phyloP scores from a whole-genome alignment of 129 eudicot species.

The Flaveria brownii region DNA sequence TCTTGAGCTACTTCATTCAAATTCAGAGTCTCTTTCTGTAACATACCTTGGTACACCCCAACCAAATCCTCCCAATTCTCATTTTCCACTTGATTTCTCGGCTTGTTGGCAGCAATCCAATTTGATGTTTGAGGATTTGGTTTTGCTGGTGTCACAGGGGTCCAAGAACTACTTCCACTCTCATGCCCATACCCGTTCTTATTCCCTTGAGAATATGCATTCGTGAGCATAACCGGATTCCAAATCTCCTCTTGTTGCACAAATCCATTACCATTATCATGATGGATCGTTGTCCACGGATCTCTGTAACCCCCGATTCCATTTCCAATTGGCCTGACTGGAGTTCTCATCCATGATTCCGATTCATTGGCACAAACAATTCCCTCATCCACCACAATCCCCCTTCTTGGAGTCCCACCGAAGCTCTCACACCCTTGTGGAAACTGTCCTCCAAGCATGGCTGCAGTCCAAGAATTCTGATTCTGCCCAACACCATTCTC shows the following conservation, averaged over 20 bases:
- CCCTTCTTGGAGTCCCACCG: conserved; percentile 11
- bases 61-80: conserved; percentile 56
- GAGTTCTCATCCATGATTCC: conserved; percentile 23
- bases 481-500: conserved; percentile 12
- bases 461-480: conserved; percentile 15
- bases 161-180: conserved; percentile 43
- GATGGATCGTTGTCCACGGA: conserved; percentile 7
- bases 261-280: conserved; percentile 20
- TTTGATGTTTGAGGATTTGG: conserved; percentile 34
- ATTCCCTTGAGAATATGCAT: conserved; percentile 11
- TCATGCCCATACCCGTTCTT: conserved; percentile 4
- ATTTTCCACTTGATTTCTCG: conserved; percentile 30
- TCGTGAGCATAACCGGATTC: conserved; percentile 20
- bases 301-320: conserved; percentile 2
- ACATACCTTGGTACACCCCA: conserved; percentile 47
- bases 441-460: conserved; percentile 19
- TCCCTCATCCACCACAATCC: conserved; percentile 14
- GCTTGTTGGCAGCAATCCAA: conserved; percentile 24
- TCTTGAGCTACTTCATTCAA: conserved; percentile 33
- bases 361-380: conserved; percentile 8
- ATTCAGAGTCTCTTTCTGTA: conserved; percentile 33
- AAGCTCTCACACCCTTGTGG: conserved; percentile 10
- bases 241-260: conserved; percentile 17
- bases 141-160: conserved; percentile 45
- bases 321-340: conserved; percentile 10